Evolutionary conservation across 352 stramenopile species (phyloP).

Genomic region (Phytophthora multivora): DNA sequence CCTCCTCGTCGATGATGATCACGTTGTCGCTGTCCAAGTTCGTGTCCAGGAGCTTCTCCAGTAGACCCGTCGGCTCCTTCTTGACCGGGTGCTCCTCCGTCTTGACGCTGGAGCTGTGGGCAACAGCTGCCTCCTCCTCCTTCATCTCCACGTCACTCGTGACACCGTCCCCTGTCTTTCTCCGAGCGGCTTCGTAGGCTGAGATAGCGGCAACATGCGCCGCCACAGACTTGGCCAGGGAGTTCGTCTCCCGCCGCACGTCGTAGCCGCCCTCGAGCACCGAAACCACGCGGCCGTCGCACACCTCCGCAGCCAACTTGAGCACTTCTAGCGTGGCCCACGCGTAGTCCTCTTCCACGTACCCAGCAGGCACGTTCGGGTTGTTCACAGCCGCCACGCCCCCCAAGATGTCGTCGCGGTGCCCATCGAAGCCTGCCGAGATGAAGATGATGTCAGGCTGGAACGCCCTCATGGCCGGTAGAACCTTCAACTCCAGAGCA

Average conservation of each 20-base stretch:
- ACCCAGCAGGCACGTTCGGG: slow-evolving; percentile 73
- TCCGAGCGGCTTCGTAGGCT: slow-evolving; percentile 52
- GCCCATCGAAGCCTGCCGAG: slow-evolving; percentile 87
- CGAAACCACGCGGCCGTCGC: slow-evolving; percentile 80
- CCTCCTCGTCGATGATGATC: slow-evolving; percentile 67
- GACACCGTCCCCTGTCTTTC: slow-evolving; percentile 15
- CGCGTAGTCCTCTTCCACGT: slow-evolving; percentile 83
- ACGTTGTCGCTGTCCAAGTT: slow-evolving; percentile 49
- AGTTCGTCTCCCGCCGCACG: slow-evolving; percentile 80
- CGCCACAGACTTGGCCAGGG: slow-evolving; percentile 79
- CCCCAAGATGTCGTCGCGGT: slow-evolving; percentile 86
- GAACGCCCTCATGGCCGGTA: slow-evolving; percentile 81
- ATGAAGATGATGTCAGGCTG: slow-evolving; percentile 88
- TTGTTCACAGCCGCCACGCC: slow-evolving; percentile 80
- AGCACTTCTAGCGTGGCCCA: slow-evolving; percentile 83
- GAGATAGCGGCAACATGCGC: slow-evolving; percentile 80
- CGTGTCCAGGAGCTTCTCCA: slow-evolving; percentile 58
- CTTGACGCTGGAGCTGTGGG: slow-evolving; percentile 18
- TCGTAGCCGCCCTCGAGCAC: slow-evolving; percentile 90
- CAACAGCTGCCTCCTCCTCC: slow-evolving; percentile 21
- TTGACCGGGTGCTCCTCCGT: slow-evolving; percentile 26
- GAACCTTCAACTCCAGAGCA: slow-evolving; percentile 59
- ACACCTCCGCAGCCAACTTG: slow-evolving; percentile 75
- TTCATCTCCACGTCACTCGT: slow-evolving; percentile 37
- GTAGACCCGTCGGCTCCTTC: slow-evolving; percentile 39